Conservation (phyloP, 768 basidiomycete genomes). For the Termitomyces sp. region DNA sequence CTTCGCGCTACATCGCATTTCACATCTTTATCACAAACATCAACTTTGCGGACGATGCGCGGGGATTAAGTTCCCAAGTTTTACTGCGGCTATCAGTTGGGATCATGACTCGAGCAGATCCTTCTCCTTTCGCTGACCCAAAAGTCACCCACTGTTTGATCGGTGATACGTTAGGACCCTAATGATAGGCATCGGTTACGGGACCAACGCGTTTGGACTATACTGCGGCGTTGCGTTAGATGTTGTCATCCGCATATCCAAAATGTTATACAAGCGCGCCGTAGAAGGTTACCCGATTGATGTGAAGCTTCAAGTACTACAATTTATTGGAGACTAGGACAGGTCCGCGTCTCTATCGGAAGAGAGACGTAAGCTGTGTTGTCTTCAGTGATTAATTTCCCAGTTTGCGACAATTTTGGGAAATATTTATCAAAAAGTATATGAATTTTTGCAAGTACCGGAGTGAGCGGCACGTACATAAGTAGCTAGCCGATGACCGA, state of each 20-base stretch:
- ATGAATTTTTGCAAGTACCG: not conserved
- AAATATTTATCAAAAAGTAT: not conserved
- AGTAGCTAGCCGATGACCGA: slow-evolving; percentile 2
- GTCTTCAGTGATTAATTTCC: slow-evolving; percentile 1
- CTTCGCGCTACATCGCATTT: slow-evolving; percentile 2
- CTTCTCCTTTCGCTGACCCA: slow-evolving; percentile 3
- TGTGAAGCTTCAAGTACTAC: slow-evolving; percentile 3
- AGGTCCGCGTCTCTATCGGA: slow-evolving; percentile 5
- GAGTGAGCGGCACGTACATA: not conserved
- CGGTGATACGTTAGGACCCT: not conserved
- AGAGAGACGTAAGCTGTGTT: slow-evolving; percentile 12
- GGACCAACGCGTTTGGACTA: not conserved
- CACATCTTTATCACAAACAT: slow-evolving; percentile 5
- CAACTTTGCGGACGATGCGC: slow-evolving; percentile 9
- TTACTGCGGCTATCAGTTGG: slow-evolving; percentile 14
- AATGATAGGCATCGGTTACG: slow-evolving; percentile 1
- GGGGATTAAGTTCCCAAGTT: slow-evolving; percentile 10
- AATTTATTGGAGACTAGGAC: not conserved
- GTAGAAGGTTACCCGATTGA: slow-evolving; percentile 11
- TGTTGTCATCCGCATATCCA: slow-evolving; percentile 11
- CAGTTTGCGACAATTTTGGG: not conserved
- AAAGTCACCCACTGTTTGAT: slow-evolving; percentile 8
- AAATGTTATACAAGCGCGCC: slow-evolving; percentile 11
- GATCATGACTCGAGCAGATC: slow-evolving; percentile 8
- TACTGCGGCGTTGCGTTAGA: slow-evolving; percentile 3